These are phyloP conservation scores for Boletus reticuloceps DNA, from an alignment of 768 basidiomycete species.

Conservation along the genomic window DNA sequence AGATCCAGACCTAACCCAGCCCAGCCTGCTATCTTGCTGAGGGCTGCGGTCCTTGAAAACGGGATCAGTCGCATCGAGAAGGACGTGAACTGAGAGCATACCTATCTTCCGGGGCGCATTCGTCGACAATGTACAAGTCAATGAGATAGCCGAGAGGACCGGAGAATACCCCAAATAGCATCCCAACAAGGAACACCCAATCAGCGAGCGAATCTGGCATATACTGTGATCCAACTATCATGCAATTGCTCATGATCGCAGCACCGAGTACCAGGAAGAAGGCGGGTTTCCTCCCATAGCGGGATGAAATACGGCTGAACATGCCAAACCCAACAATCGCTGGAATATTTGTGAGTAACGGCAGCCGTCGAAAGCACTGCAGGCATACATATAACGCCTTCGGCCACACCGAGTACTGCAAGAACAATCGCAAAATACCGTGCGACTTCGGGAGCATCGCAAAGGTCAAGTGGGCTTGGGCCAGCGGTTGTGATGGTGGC, in stretches of 20 bases:
- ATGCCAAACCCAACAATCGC: constrained; percentile 24
- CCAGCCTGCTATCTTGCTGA: constrained; percentile 32
- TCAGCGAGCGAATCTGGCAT: constrained; percentile 11
- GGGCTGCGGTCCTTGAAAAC: constrained; percentile 20
- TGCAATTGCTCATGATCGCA: constrained; percentile 8
- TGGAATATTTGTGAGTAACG: constrained; percentile 7
- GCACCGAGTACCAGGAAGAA: constrained; percentile 10
- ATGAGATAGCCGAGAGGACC: constrained; percentile 17
- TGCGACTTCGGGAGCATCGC: constrained; percentile 20
- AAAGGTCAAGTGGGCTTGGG: constrained; percentile 11
- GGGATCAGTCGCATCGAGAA: constrained; percentile 1
- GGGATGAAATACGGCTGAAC: constrained; percentile 24
- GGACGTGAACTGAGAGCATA: background rate
- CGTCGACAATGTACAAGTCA: constrained; percentile 30
- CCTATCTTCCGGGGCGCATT: constrained; percentile 25
- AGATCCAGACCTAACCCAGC: constrained; percentile 20
- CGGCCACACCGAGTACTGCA: constrained; percentile 11
- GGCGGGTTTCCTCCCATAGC: constrained; percentile 25
- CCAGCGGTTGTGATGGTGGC: constrained; percentile 6
- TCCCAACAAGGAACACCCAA: constrained; percentile 18
- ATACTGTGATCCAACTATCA: constrained; percentile 18
- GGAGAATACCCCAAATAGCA: constrained; percentile 16
- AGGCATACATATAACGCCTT: constrained; percentile 23
- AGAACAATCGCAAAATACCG: constrained; percentile 21
- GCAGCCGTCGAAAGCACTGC: background rate